Base-by-base conservation (phyloP, 1,284 basidiomycete genomes). In the Sporisorium graminicola region DNA sequence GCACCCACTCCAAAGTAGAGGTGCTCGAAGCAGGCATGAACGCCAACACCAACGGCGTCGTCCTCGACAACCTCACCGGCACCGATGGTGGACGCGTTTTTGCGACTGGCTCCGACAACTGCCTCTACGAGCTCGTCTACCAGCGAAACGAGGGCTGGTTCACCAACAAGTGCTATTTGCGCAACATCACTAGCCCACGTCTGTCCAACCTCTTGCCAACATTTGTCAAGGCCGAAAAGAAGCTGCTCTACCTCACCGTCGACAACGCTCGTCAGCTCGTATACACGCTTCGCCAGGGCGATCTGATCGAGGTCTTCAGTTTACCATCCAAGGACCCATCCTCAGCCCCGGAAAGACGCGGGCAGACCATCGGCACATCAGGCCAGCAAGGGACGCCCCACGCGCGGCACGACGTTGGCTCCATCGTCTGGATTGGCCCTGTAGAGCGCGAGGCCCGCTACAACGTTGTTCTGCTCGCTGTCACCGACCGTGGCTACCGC, bases 131-230 rank as follows among this genome's bases (percentile, higher is more conserved):
- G 86, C 87, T 99, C 54, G 91, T 93, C 82, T 99, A 99, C 86
- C 93, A 94, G 82, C 91, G 93, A 72, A 92, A 90, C 75, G 93
- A 95, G 82, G 93, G 93, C 1, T 98, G 95, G 95, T 96, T 98
- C 87, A 93, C 91, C 62, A 94, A 94, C 82, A 82, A 87, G 74
- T 82, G 86, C 55, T 91, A 93, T 79, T 87, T 96, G 62, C 89
- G 93, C 83, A 95, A 96, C 81, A 92, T 86, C 54, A 86, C 86
- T 18, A 79, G 93, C 31, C 79, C 81, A 29, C 74, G 79, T 27
- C 63, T 81, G 77, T 84, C 86, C 49, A 85, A 83, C 49, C 78
- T 84, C 29, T 14, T 84, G 13, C 81, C 85, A 12, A 82, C 82
- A 13, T 81, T 86, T 29, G 78, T 82, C 58, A 83, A 84, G 46